Evolutionary conservation across 2,329 filamentous ascomycete genomes (phyloP).

Genomic region (Ophiostoma piceae): DNA sequence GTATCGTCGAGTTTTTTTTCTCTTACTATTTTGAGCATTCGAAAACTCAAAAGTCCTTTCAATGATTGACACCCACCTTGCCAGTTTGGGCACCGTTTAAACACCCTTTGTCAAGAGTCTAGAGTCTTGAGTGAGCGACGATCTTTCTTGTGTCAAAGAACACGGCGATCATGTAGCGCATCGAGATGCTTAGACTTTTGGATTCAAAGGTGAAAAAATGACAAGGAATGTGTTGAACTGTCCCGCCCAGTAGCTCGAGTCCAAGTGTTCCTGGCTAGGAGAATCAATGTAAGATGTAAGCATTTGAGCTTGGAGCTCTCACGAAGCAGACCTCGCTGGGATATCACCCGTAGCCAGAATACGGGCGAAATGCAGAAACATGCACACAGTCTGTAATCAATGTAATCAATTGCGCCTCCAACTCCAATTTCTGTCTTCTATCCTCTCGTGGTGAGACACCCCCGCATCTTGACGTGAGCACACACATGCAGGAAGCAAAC

Average conservation of each 20-base stretch:
- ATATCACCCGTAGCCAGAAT: background rate
- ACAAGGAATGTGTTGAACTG: background rate
- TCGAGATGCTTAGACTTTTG: background rate
- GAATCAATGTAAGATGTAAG: background rate
- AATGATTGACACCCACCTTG: background rate
- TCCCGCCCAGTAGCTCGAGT: background rate
- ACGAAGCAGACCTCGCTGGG: background rate
- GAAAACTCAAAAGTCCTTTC: background rate
- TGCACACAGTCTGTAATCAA: too few species aligned
- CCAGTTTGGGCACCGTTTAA: conserved; percentile 4
- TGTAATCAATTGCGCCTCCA: background rate
- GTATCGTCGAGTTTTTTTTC: background rate
- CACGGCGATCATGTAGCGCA: conserved; percentile 2
- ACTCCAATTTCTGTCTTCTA: background rate
- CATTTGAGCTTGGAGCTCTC: background rate
- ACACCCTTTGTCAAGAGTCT: background rate
- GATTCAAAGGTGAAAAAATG: background rate
- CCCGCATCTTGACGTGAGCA: background rate
- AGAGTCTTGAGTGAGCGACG: background rate
- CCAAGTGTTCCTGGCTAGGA: conserved; percentile 1
- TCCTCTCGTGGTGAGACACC: background rate
- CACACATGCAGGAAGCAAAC: conserved; percentile 2
- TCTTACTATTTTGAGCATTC: background rate
- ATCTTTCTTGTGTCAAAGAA: background rate
- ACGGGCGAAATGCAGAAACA: background rate